Percentiles rank a stretch among this genome's conserved stretches.
These are phyloP conservation scores for Solanum pennellii DNA, from an alignment of 257 asterid species.

Conservation along the genomic window DNA sequence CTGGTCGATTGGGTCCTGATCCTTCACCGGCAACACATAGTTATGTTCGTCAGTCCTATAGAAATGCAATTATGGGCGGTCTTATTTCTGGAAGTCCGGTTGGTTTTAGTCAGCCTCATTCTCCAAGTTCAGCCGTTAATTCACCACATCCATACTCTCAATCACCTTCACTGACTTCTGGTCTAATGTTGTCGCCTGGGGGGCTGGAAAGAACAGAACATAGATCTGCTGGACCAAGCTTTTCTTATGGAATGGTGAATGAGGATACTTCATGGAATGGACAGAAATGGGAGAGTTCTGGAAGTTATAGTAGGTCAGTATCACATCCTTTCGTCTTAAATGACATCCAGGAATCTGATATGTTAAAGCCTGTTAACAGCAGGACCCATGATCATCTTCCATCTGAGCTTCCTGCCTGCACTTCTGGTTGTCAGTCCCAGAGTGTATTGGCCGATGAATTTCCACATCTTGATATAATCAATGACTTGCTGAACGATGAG, in stretches of 20 bases:
- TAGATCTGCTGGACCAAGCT: conserved; percentile 22
- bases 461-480: neutral
- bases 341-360: conserved; percentile 30
- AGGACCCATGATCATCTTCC: conserved; percentile 38
- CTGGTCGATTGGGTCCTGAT: conserved; percentile 73
- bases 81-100: conserved; percentile 28
- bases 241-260: conserved; percentile 47
- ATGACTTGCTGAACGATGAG: neutral
- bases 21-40: conserved; percentile 37
- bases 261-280: conserved; percentile 35
- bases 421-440: neutral
- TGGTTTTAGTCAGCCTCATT: conserved; percentile 36
- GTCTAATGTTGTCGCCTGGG: conserved; percentile 30
- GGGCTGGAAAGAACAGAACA: conserved; percentile 41
- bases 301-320: conserved; percentile 25
- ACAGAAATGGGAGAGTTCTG: conserved; percentile 43
- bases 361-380: conserved; percentile 21
- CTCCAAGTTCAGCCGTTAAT: conserved; percentile 29
- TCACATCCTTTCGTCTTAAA: conserved; percentile 12
- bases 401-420: conserved; percentile 7
- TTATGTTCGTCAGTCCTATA: conserved; percentile 67
- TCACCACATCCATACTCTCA: conserved; percentile 33
- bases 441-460: neutral
- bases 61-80: conserved; percentile 63
- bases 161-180: conserved; percentile 21